Percentiles rank a stretch among this genome's conserved stretches.
These are phyloP conservation scores for Ascobolus immersus DNA, from an alignment of 495 filamentous ascomycete genomes.

Conservation along the genomic window DNA sequence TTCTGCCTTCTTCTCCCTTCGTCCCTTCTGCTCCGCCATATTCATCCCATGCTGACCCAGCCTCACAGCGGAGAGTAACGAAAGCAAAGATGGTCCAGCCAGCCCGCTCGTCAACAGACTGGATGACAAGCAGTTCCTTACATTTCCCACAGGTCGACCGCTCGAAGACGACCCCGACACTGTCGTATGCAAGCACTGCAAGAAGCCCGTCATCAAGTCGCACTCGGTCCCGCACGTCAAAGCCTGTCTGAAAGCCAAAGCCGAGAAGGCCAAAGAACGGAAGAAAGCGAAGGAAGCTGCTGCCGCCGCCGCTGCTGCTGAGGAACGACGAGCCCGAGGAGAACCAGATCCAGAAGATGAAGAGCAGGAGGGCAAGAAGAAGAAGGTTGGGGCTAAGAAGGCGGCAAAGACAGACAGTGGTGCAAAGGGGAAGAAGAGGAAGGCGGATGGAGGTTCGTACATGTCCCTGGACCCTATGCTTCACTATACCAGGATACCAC, in stretches of 20 bases:
- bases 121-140: constrained; percentile 38
- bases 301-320: constrained; percentile 44
- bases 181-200: constrained; percentile 61
- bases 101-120: constrained; percentile 43
- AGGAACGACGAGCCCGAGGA: constrained; percentile 29
- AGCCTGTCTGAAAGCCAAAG: constrained; percentile 46
- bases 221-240: constrained; percentile 39
- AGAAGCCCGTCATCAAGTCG: constrained; percentile 39
- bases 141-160: constrained; percentile 46
- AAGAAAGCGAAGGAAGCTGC: constrained; percentile 54
- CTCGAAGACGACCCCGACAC: constrained; percentile 40
- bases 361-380: constrained; percentile 34
- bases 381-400: constrained; percentile 28
- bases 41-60: neutral
- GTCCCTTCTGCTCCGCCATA: neutral
- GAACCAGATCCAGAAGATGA: constrained; percentile 29
- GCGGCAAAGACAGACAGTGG: constrained; percentile 10
- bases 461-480: constrained; percentile 14
- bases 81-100: constrained; percentile 22
- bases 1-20: neutral
- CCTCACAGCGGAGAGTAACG: constrained; percentile 1
- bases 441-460: constrained; percentile 54
- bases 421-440: constrained; percentile 72
- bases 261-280: constrained; percentile 47
- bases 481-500: neutral